These are phyloP conservation scores for Jaltomata sinuosa DNA, from an alignment of 257 asterid species.

Conservation along the genomic window DNA sequence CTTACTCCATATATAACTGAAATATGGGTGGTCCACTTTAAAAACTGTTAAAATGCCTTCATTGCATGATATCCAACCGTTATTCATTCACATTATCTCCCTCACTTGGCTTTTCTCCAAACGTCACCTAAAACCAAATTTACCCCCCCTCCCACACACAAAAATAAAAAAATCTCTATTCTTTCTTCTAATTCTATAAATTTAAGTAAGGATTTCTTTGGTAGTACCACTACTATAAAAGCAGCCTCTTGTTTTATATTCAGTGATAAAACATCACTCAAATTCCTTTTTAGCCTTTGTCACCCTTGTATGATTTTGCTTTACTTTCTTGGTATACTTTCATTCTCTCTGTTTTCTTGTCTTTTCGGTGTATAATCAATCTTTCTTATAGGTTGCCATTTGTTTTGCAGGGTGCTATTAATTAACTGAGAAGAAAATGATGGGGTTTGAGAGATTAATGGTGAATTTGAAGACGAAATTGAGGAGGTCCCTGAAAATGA, in stretches of 20 bases:
- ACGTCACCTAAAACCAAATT: neutral
- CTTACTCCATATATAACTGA: neutral
- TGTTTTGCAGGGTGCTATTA: neutral
- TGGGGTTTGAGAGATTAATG: constrained; percentile 42
- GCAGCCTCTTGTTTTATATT: neutral
- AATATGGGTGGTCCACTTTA: constrained; percentile 13
- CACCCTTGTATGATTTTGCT: neutral
- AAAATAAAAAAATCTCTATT: neutral
- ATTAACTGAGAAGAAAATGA: constrained; percentile 15
- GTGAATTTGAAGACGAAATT: constrained; percentile 44
- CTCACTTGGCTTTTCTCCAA: constrained; percentile 16
- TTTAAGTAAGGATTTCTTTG: too few relatives aligned
- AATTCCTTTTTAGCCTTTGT: neutral
- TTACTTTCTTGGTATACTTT: neutral
- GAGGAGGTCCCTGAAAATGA: constrained; percentile 22
- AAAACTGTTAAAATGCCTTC: constrained; percentile 7
- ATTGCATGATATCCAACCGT: constrained; percentile 11
- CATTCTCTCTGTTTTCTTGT: neutral
- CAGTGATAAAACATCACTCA: neutral
- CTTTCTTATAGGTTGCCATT: neutral
- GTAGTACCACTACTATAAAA: neutral
- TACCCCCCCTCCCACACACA: neutral
- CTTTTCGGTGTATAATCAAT: neutral
- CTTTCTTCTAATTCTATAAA: neutral
- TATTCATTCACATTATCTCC: constrained; percentile 15